A percentile compares a stretch with the other conserved stretches of the same genome.
These are phyloP conservation scores for Calycina herbarum DNA, from an alignment of 2,329 filamentous ascomycete species.

Conservation along the genomic window DNA sequence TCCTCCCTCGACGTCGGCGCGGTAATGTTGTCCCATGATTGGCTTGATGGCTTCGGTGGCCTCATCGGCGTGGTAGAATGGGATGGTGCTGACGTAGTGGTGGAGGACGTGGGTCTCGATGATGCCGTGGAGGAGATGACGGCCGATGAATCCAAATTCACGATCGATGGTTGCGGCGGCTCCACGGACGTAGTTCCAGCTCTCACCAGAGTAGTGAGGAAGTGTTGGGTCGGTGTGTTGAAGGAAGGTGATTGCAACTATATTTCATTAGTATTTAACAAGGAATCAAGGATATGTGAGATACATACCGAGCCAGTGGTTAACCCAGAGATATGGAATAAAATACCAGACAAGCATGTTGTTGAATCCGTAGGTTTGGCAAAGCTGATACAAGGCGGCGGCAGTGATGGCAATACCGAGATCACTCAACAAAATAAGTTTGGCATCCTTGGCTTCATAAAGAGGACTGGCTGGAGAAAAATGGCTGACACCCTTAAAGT, in stretches of 20 bases:
- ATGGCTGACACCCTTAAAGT: constrained; percentile 84
- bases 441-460: constrained; percentile 88
- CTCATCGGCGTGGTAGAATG: constrained; percentile 95
- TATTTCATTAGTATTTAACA: background rate
- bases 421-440: constrained; percentile 84
- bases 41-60: constrained; percentile 91
- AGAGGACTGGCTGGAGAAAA: constrained; percentile 86
- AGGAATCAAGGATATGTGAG: background rate
- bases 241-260: constrained; percentile 94
- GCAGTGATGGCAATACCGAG: constrained; percentile 68
- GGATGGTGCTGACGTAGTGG: constrained; percentile 95
- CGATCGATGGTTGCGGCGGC: constrained; percentile 95
- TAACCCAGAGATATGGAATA: constrained; percentile 93
- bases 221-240: constrained; percentile 95
- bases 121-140: constrained; percentile 88
- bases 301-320: constrained; percentile 94
- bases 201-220: constrained; percentile 82
- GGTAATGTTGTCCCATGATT: constrained; percentile 95
- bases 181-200: constrained; percentile 92
- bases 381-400: constrained; percentile 60
- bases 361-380: constrained; percentile 75
- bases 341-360: constrained; percentile 96
- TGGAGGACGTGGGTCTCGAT: constrained; percentile 97
- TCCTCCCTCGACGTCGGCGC: constrained; percentile 75
- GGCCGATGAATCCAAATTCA: constrained; percentile 94